Base-by-base conservation (phyloP, 108 stramenopile genomes). In the Epipyxis sp. region DNA sequence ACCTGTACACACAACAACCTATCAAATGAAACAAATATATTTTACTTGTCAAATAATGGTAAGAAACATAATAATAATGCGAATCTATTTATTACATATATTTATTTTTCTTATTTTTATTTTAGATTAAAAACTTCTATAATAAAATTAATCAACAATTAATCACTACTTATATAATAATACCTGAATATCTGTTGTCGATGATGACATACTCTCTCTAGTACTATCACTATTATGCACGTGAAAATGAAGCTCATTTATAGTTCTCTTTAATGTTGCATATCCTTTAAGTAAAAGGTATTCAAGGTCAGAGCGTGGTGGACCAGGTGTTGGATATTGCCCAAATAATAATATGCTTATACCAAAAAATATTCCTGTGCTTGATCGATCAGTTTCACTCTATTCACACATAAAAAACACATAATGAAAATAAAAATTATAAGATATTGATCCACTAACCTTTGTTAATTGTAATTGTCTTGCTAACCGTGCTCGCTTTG, bases 291-390 rank as follows among this genome's bases (percentile, higher is more conserved):
- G 61, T 6, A 65, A 10, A 37, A 65, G 27, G 25, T 65, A 29
- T 65, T 65, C 61, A 10, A 65, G 13, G 34, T 65, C 61, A 29
- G 61, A 65, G 20, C 61, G 61, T 6, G 61, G 10, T 32, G 61
- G 61, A 29, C 61, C 61, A 10, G 61, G 61, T 37, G 34, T 32
- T 37, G 61, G 61, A 37, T 32, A 65, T 3, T 32, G 6, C 3
- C 61, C 61, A 65, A 65, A 65, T 10, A 65, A 25, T 10, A 65
- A 10, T 32, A 65, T 32, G 6, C 10, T 3, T 16, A 32, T 32
- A 3, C 61, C 61, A 37, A 37, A 29, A 25, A 65, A 65, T 32
- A 65, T 32, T 35, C 61, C 61, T n/a, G n/a, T n/a, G n/a, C n/a
- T n/a, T n/a, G n/a, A n/a, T n/a, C n/a, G n/a, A n/a, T n/a, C n/a